phyloP scores from a whole-genome alignment of 2,329 filamentous ascomycete species.

The Orbilia blumenaviensis region DNA sequence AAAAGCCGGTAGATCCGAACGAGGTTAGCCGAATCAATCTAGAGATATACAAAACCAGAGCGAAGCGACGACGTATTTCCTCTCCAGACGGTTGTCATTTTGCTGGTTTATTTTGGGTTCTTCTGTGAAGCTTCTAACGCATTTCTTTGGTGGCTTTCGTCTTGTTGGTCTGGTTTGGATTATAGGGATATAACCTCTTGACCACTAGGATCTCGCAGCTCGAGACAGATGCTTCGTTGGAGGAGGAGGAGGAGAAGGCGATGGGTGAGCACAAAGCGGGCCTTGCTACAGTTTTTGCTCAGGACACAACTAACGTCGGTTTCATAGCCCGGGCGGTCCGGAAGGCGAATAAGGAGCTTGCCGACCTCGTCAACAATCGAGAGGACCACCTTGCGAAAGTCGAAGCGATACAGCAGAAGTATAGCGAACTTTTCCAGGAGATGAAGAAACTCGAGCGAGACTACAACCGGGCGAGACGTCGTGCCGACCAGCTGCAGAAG shows the following conservation, averaged over 20 bases:
- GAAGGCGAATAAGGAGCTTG: slow-evolving; percentile 89
- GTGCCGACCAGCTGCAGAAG: slow-evolving; percentile 91
- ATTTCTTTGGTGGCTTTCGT: slow-evolving; percentile 24
- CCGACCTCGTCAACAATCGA: slow-evolving; percentile 83
- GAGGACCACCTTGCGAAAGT: slow-evolving; percentile 93
- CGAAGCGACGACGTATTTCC: slow-evolving; percentile 15
- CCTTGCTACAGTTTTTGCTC: background rate
- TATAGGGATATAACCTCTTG: slow-evolving; percentile 72
- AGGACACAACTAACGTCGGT: slow-evolving; percentile 1
- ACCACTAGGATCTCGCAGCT: slow-evolving; percentile 94
- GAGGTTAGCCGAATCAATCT: slow-evolving; percentile 65
- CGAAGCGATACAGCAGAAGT: slow-evolving; percentile 87
- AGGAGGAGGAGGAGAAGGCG: slow-evolving; percentile 94
- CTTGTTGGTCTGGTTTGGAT: slow-evolving; percentile 13
- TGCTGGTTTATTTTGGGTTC: slow-evolving; percentile 17
- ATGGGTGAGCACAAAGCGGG: slow-evolving; percentile 71
- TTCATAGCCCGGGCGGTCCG: slow-evolving; percentile 68
- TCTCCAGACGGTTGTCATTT: slow-evolving; percentile 4
- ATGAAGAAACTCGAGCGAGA: slow-evolving; percentile 97
- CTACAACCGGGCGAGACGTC: slow-evolving; percentile 94
- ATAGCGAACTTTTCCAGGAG: slow-evolving; percentile 87
- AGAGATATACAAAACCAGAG: slow-evolving; percentile 22
- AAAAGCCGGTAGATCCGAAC: slow-evolving; percentile 83
- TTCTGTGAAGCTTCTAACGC: slow-evolving; percentile 35
- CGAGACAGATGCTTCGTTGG: slow-evolving; percentile 89